phyloP scores from a whole-genome alignment of 1,284 basidiomycete genomes.

The Cerrena zonata region DNA sequence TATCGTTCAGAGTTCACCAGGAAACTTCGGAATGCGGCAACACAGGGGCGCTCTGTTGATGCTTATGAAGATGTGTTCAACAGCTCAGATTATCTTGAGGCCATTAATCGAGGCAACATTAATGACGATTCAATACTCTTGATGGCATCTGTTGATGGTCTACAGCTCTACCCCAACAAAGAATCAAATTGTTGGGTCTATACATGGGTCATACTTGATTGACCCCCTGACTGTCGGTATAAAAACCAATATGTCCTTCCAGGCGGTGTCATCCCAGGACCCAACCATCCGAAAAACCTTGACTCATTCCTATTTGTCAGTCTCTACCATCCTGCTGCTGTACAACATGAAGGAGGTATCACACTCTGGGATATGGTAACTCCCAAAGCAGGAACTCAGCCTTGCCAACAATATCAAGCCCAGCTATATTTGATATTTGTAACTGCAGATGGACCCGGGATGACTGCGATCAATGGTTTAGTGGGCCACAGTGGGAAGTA shows the following conservation, averaged over 20 bases:
- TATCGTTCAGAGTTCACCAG: constrained; percentile 12
- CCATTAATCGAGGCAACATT: constrained; percentile 13
- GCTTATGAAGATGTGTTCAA: constrained; percentile 12
- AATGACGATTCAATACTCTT: constrained; percentile 14
- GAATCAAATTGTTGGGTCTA: constrained; percentile 25
- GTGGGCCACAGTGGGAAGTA: constrained; percentile 30
- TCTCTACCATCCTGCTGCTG: constrained; percentile 18
- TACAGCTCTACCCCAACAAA: constrained; percentile 25
- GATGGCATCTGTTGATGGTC: constrained; percentile 25
- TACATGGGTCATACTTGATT: constrained; percentile 23
- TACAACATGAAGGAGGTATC: constrained; percentile 19
- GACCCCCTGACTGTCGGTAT: constrained; percentile 18
- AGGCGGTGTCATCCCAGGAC: constrained; percentile 23
- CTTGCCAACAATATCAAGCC: no score
- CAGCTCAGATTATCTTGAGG: constrained; percentile 17
- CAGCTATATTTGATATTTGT: constrained; percentile 15
- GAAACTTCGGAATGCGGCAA: neutral
- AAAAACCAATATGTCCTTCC: constrained; percentile 22
- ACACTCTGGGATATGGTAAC: constrained; percentile 11
- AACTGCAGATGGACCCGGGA: constrained; percentile 18
- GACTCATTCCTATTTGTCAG: constrained; percentile 23
- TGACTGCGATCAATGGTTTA: constrained; percentile 26
- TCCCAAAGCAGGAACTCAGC: no score
- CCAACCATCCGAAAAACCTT: constrained; percentile 21
- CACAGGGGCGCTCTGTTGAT: neutral